Evolutionary conservation across 768 basidiomycete species (phyloP), one percentile per base, ranked within the genome.

Genomic region (Mycena floridula): DNA sequence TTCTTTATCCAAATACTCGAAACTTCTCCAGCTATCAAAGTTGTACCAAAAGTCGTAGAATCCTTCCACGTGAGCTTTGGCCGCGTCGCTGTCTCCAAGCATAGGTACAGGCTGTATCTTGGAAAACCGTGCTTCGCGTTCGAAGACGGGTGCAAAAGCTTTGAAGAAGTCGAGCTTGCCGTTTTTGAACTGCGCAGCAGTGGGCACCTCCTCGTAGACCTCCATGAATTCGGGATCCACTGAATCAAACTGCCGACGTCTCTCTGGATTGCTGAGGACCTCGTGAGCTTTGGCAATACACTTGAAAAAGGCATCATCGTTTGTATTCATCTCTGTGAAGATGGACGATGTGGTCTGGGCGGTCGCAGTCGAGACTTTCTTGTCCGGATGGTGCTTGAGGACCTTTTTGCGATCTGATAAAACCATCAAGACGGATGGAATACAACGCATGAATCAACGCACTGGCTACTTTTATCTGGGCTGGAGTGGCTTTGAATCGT

Each of bases 41-140:
- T 94, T 95, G 76, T 99, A 98, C 92, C 93, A 99, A 66, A 95
- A 96, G 64, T 97, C 88, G 72, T 99, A 99, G 74, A 99, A 97
- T 5, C 68, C 74, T 62, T 95, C 89, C 43, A 97, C 94, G 45
- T 79, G 77, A 52, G 78, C 76, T 65, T 96, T 95, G 46, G 81
- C 61, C 18, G 84, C 79, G 37, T 87, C 75, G 48, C 74, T 64
- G 23, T 64, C 64, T 8, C 94, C 95, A 22, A 99, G 77, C 47
- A 72, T 63, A 5, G 91, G 94, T 6, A 92, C 90, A 11, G 93
- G 92, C 60, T 87, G 77, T 43, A 60, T 69, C 54, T 82, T 83
- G 53, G 91, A 93, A 77, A 99, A 99, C 26, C 94, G 81, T n/a
- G 87, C 79, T 62, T 95, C 91, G 46, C 86, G 77, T 61, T 86